Conservation (phyloP, 176 grass and related monocot genomes). For the Calamus simplicifolius region DNA sequence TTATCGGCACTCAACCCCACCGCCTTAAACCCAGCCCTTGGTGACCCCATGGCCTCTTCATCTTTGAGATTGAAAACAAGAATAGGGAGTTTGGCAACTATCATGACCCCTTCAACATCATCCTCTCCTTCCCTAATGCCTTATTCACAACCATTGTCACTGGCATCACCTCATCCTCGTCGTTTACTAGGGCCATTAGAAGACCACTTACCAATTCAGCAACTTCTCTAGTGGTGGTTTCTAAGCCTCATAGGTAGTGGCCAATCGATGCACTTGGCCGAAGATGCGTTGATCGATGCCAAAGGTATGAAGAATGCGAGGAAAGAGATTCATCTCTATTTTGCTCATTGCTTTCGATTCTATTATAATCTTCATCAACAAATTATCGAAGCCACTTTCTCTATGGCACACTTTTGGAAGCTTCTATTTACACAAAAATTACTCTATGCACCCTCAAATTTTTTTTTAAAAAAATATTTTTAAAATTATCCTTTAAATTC, state of each 20-base stretch:
- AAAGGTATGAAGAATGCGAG: not conserved
- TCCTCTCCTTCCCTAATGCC: not conserved
- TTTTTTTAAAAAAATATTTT: too few relatives aligned
- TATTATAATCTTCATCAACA: too few relatives aligned
- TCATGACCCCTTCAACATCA: too few relatives aligned
- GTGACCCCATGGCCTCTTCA: not conserved
- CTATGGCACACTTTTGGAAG: too few relatives aligned
- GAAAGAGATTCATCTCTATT: not conserved
- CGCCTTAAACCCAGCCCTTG: not conserved
- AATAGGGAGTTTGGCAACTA: conserved; percentile 6
- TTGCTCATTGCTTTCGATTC: not conserved
- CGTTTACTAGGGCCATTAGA: conserved; percentile 12
- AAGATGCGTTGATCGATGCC: not conserved
- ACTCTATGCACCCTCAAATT: too few relatives aligned
- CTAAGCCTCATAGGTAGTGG: too few relatives aligned
- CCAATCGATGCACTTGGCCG: not conserved
- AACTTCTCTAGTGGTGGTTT: too few relatives aligned
- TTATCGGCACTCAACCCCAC: not conserved
- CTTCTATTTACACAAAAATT: too few relatives aligned
- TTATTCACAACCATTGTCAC: not conserved
- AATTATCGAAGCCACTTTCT: too few relatives aligned
- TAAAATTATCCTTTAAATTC: too few relatives aligned
- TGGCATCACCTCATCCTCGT: not conserved
- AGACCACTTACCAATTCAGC: conserved; percentile 1
- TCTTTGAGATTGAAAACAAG: not conserved